phyloP scores from a whole-genome alignment of 192 early-diverging fungal species.

The Entomortierella chlamydospora region DNA sequence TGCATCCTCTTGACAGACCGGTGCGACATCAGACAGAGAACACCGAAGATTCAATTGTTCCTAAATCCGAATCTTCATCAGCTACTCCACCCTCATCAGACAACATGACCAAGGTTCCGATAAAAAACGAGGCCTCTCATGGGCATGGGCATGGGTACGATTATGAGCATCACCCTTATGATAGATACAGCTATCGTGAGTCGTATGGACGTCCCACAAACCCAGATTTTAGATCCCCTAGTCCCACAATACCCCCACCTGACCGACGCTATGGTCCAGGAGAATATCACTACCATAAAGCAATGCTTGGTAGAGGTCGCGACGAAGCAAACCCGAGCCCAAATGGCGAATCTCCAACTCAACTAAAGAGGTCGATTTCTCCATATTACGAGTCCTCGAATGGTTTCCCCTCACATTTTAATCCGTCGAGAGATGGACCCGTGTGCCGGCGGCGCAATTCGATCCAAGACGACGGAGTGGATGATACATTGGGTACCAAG shows the following conservation, averaged over 20 bases:
- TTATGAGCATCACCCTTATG: background rate
- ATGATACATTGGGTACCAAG: slow-evolving; percentile 1
- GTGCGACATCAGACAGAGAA: background rate
- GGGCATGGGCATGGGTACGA: background rate
- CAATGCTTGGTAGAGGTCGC: slow-evolving; percentile 5
- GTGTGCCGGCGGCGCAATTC: background rate
- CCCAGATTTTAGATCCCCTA: background rate
- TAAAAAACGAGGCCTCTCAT: slow-evolving; percentile 14
- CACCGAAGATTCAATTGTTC: background rate
- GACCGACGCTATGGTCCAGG: background rate
- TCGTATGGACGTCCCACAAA: background rate
- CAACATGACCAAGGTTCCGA: background rate
- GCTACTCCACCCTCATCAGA: background rate
- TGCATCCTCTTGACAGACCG: background rate
- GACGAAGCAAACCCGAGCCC: slow-evolving; percentile 38
- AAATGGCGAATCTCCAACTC: slow-evolving; percentile 41
- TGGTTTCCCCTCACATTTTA: slow-evolving; percentile 15
- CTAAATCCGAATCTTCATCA: too few relatives aligned
- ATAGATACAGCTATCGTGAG: background rate
- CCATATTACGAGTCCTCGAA: background rate
- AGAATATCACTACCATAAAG: background rate
- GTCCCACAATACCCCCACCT: slow-evolving; percentile 2
- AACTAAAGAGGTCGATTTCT: background rate
- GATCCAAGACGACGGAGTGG: background rate
- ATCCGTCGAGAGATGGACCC: background rate